phyloP scores from a whole-genome alignment of 805 yeast species.

The Ogataea salicorniae region DNA sequence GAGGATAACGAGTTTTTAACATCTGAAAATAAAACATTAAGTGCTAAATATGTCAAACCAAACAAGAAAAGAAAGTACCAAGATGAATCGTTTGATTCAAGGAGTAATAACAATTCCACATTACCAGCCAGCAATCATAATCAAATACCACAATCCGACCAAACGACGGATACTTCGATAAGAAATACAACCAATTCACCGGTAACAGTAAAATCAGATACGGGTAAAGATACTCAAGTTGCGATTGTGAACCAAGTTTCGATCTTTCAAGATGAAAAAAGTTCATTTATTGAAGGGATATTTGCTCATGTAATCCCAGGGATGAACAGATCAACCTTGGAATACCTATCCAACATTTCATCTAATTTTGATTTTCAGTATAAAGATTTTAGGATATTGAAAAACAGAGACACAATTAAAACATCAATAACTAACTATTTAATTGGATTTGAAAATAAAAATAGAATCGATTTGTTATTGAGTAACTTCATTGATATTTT shows the following conservation, averaged over 20 bases:
- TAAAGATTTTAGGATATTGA: slow-evolving; percentile 25
- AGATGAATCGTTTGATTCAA: slow-evolving; percentile 7
- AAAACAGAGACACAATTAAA: slow-evolving; percentile 24
- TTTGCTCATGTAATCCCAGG: slow-evolving; percentile 35
- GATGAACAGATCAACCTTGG: slow-evolving; percentile 27
- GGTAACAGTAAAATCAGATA: not conserved
- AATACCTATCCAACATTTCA: slow-evolving; percentile 30
- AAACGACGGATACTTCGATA: not conserved
- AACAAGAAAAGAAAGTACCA: slow-evolving; percentile 22
- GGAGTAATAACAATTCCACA: no score
- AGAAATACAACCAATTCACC: not conserved
- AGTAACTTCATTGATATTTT: slow-evolving; percentile 36
- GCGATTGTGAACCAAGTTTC: slow-evolving; percentile 28
- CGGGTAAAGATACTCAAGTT: slow-evolving; percentile 3
- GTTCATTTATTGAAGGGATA: slow-evolving; percentile 33
- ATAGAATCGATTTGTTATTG: slow-evolving; percentile 47
- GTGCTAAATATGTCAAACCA: slow-evolving; percentile 20
- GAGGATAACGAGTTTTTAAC: slow-evolving; percentile 53
- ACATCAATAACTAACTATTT: slow-evolving; percentile 38
- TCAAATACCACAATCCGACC: no score
- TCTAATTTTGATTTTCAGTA: slow-evolving; percentile 25
- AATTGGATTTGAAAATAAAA: slow-evolving; percentile 35
- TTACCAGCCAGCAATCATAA: not conserved
- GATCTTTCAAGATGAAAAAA: slow-evolving; percentile 34
- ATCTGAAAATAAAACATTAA: slow-evolving; percentile 39